Evolutionary conservation across 2,329 filamentous ascomycete species (phyloP).

Genomic region (Fusarium veterinarium): DNA sequence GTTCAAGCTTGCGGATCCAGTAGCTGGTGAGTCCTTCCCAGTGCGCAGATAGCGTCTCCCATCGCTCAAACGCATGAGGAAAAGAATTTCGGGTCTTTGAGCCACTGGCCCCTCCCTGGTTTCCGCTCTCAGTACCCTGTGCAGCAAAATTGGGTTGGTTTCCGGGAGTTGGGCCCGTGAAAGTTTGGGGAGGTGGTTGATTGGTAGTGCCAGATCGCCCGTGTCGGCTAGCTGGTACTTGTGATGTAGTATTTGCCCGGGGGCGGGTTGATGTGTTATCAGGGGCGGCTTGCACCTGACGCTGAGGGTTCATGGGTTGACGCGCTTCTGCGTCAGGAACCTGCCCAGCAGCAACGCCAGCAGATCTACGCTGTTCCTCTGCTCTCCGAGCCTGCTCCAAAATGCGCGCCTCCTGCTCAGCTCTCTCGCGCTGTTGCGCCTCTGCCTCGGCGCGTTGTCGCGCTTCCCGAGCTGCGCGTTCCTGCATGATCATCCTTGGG

Average conservation of each 20-base stretch:
- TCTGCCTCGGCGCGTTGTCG: constrained; percentile 75
- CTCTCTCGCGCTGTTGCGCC: constrained; percentile 67
- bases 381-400: constrained; percentile 66
- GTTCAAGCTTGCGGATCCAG: constrained; percentile 93
- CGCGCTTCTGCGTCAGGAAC: constrained; percentile 47
- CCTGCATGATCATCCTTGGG: constrained; percentile 91
- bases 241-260: constrained; percentile 44
- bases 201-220: constrained; percentile 28
- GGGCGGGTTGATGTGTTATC: constrained; percentile 43
- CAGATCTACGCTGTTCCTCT: constrained; percentile 68
- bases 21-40: constrained; percentile 98
- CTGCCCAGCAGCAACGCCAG: constrained; percentile 57
- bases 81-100: constrained; percentile 75
- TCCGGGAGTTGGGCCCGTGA: constrained; percentile 31
- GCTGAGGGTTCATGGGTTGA: constrained; percentile 50
- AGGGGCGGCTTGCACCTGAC: constrained; percentile 43
- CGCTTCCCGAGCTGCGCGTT: constrained; percentile 81
- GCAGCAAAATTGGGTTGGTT: constrained; percentile 30
- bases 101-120: constrained; percentile 31
- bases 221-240: constrained; percentile 39
- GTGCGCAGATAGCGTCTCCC: constrained; percentile 96
- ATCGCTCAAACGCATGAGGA: constrained; percentile 96
- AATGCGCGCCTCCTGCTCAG: constrained; percentile 66
- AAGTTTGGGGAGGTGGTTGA: constrained; percentile 38
- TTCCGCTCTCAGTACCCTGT: constrained; percentile 32